A percentile compares a stretch with the other conserved stretches of the same genome.
These are phyloP conservation scores for Trichoderma reesei DNA, from an alignment of 495 filamentous ascomycete genomes.

Conservation along the genomic window DNA sequence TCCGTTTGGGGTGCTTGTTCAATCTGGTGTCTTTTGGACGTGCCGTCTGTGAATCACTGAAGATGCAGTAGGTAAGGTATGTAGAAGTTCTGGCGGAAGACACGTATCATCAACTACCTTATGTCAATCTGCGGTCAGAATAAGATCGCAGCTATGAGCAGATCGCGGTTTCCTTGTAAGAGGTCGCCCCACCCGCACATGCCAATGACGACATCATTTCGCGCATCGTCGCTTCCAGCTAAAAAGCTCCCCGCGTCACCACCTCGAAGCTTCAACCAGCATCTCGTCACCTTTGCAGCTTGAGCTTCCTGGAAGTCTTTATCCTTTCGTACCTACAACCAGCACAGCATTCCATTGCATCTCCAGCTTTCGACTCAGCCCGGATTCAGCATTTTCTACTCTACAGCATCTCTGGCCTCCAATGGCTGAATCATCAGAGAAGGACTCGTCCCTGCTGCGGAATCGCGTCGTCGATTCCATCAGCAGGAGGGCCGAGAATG, in stretches of 20 bases:
- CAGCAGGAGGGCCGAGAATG: slow-evolving; percentile 38
- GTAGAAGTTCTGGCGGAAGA: too few relatives aligned
- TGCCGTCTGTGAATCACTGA: too few relatives aligned
- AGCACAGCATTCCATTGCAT: neutral
- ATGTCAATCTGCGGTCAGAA: too few relatives aligned
- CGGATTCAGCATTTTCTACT: neutral
- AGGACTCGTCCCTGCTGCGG: neutral
- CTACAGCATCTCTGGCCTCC: neutral
- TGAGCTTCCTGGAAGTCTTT: too few relatives aligned
- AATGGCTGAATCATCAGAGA: neutral
- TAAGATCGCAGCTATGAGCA: too few relatives aligned
- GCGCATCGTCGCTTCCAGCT: neutral
- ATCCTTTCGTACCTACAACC: neutral
- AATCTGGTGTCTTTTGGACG: too few relatives aligned
- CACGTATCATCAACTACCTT: too few relatives aligned
- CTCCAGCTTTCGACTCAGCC: neutral
- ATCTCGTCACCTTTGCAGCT: neutral
- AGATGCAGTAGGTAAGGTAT: too few relatives aligned
- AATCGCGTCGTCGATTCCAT: slow-evolving; percentile 22
- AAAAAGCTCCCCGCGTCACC: neutral
- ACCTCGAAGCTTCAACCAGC: neutral
- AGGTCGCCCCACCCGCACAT: slow-evolving; percentile 1
- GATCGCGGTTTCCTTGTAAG: neutral
- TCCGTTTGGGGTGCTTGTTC: too few relatives aligned
- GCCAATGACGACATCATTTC: slow-evolving; percentile 1